These are phyloP conservation scores for Tribonema minus DNA, from an alignment of 108 stramenopile genomes.

Conservation along the genomic window DNA sequence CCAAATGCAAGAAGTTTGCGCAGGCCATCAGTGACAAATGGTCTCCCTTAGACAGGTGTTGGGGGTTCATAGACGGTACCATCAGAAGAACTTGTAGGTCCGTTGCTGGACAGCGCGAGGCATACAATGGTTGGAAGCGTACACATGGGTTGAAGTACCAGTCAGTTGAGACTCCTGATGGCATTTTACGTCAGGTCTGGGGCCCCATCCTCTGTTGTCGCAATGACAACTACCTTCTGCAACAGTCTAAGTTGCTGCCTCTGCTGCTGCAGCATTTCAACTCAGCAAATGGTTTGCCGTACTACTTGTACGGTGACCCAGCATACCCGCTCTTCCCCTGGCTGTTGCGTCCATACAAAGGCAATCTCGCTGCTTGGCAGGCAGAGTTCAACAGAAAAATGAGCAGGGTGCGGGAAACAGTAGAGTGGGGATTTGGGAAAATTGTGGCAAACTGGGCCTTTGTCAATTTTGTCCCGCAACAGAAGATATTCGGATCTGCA, in stretches of 20 bases:
- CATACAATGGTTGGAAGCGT: conserved; percentile 3
- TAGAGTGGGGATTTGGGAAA: neutral
- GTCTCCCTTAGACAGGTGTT: neutral
- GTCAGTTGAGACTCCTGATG: neutral
- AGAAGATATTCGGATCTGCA: neutral
- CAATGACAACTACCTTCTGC: neutral
- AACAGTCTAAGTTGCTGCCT: neutral
- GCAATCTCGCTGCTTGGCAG: neutral
- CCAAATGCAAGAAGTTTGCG: neutral
- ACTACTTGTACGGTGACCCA: neutral
- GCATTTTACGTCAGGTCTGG: neutral
- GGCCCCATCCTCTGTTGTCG: neutral
- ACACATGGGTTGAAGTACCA: neutral
- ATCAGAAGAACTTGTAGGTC: neutral
- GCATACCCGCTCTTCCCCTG: neutral
- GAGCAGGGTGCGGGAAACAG: neutral
- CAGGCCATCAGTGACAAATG: neutral
- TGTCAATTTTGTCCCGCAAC: neutral
- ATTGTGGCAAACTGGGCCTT: neutral
- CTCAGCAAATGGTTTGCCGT: neutral
- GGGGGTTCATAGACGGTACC: neutral
- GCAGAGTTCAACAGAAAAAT: neutral
- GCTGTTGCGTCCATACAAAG: neutral
- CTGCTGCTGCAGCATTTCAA: neutral
- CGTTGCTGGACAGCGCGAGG: neutral